phyloP scores from a whole-genome alignment of 441 rosid genomes.

The Adansonia madagascariensis region DNA sequence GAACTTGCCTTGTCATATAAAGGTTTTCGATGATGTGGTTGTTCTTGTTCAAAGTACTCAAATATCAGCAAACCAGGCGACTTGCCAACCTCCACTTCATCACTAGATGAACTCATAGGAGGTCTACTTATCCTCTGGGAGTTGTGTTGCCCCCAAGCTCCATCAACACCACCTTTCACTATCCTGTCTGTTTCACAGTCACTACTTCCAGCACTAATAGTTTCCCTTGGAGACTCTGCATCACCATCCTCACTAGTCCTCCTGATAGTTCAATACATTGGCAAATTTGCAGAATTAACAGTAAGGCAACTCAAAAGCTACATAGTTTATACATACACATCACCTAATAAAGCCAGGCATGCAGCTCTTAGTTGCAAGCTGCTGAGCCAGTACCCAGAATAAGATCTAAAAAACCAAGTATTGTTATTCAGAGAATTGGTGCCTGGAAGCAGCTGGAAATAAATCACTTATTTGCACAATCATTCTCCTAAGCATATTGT shows the following conservation, averaged over 20 bases:
- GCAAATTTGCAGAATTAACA: not conserved
- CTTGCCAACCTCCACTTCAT: conserved; percentile 23
- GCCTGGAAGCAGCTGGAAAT: not conserved
- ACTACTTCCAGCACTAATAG: conserved; percentile 30
- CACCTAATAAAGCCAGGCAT: not conserved
- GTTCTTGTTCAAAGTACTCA: conserved; percentile 57
- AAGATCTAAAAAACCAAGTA: not conserved
- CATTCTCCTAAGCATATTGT: not conserved
- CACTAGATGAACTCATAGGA: conserved; percentile 22
- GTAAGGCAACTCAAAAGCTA: conserved; percentile 11
- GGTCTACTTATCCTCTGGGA: conserved; percentile 16
- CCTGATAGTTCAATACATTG: conserved; percentile 25
- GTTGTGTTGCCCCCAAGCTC: conserved; percentile 16
- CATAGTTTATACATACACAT: not conserved
- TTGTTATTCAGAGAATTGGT: not conserved
- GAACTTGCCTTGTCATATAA: conserved; percentile 50
- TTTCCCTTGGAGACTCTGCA: conserved; percentile 38
- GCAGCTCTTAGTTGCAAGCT: not conserved
- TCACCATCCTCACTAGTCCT: conserved; percentile 37
- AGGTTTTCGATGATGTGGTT: conserved; percentile 59
- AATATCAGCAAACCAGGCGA: conserved; percentile 43
- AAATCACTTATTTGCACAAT: not conserved
- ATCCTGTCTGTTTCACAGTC: conserved; percentile 24
- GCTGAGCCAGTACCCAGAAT: conserved; percentile 3
- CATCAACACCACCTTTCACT: conserved; percentile 20